These are phyloP conservation scores for Ettlia oleoabundans DNA, from an alignment of 139 green algal genomes.

Conservation along the genomic window DNA sequence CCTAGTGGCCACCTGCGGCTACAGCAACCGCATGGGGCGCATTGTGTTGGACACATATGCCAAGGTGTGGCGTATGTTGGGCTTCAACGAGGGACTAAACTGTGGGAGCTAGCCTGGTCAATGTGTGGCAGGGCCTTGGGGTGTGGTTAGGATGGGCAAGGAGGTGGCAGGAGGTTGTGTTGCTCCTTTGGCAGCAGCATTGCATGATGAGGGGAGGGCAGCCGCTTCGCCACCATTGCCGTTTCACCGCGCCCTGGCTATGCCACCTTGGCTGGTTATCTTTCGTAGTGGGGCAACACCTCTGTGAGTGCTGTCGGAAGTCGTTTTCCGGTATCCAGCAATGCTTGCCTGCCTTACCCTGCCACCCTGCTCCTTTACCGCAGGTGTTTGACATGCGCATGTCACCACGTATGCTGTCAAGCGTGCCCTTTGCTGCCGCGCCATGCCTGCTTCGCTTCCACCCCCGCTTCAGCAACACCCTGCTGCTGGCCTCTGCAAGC, in stretches of 20 bases:
- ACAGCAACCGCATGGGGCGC: constrained; percentile 24
- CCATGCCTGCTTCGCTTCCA: constrained; percentile 72
- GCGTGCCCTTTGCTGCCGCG: constrained; percentile 59
- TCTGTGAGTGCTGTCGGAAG: too few relatives aligned
- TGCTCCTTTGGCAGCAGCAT: not conserved
- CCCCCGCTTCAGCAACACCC: constrained; percentile 64
- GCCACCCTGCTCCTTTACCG: not conserved
- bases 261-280: not conserved
- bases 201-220: too few relatives aligned
- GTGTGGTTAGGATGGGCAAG: too few relatives aligned
- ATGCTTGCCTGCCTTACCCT: too few relatives aligned
- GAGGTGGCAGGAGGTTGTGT: too few relatives aligned
- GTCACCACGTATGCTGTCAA: constrained; percentile 55
- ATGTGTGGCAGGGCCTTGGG: too few relatives aligned
- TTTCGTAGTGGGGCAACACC: too few relatives aligned
- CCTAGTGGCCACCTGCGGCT: constrained; percentile 66
- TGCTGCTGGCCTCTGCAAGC: constrained; percentile 66
- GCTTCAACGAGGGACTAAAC: too few relatives aligned
- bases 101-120: too few relatives aligned
- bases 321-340: too few relatives aligned
- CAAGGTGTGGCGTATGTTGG: not conserved
- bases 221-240: too few relatives aligned
- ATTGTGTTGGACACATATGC: constrained; percentile 29
- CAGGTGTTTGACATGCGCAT: constrained; percentile 78
- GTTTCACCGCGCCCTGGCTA: too few relatives aligned